Percentiles rank a stretch among this genome's conserved stretches.
Conservation (phyloP, 768 basidiomycete species). For the Trichaptum fuscoviolaceum region DNA sequence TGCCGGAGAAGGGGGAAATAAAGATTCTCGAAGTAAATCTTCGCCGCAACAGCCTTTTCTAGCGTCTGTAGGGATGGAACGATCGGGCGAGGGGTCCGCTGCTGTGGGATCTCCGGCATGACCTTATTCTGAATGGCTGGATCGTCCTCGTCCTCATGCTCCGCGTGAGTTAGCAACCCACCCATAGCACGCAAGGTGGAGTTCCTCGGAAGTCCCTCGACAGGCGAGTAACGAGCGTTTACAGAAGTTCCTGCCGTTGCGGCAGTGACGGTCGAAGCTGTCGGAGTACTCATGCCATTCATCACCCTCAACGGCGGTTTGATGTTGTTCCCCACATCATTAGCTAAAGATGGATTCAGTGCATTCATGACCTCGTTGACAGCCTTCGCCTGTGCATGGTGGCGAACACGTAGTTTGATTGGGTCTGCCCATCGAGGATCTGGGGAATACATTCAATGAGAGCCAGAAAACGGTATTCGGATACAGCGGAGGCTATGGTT, state of each 20-base stretch:
- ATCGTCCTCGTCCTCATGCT: constrained; percentile 56
- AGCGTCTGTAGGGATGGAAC: constrained; percentile 85
- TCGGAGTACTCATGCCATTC: constrained; percentile 67
- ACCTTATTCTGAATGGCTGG: constrained; percentile 26
- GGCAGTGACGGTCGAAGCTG: constrained; percentile 70
- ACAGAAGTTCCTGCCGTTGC: constrained; percentile 67
- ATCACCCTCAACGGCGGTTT: constrained; percentile 66
- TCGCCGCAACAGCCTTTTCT: constrained; percentile 88
- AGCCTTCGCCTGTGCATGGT: constrained; percentile 61
- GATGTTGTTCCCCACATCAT: constrained; percentile 27
- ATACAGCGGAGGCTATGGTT: constrained; percentile 18
- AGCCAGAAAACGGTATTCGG: constrained; percentile 12
- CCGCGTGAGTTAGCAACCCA: constrained; percentile 60
- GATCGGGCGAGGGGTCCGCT: constrained; percentile 51
- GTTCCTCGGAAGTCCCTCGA: constrained; percentile 50
- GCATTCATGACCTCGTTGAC: constrained; percentile 75
- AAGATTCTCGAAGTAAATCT: constrained; percentile 91
- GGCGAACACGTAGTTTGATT: constrained; percentile 73
- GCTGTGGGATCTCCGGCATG: constrained; percentile 23
- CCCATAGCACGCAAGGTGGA: constrained; percentile 58
- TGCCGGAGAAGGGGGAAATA: constrained; percentile 86
- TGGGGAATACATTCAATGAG: constrained; percentile 28
- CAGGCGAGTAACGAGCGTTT: constrained; percentile 32
- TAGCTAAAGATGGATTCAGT: constrained; percentile 51
- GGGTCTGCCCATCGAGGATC: constrained; percentile 87